phyloP scores from a whole-genome alignment of 257 asterid genomes.

The Nicotiana noctiflora region DNA sequence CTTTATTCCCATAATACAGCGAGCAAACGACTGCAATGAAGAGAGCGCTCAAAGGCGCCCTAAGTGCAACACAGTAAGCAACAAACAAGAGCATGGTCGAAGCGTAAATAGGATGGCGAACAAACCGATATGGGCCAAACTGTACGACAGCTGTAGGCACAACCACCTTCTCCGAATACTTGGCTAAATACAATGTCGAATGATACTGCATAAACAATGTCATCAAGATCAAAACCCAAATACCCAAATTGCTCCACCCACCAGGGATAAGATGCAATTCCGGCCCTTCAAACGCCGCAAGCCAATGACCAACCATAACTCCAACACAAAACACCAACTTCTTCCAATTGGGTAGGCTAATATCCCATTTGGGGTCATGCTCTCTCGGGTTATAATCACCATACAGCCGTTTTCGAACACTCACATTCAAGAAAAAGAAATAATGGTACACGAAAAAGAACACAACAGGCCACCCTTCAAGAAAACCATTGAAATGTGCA shows the following conservation, averaged over 20 bases:
- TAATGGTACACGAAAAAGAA: constrained; percentile 87
- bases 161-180: constrained; percentile 91
- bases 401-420: constrained; percentile 62
- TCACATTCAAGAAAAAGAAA: constrained; percentile 68
- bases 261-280: constrained; percentile 82
- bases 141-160: constrained; percentile 90
- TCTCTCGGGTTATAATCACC: constrained; percentile 67
- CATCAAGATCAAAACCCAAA: constrained; percentile 56
- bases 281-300: constrained; percentile 83
- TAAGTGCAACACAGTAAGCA: constrained; percentile 57
- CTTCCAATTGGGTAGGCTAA: constrained; percentile 60
- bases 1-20: constrained; percentile 70
- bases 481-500: constrained; percentile 92
- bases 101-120: constrained; percentile 91
- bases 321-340: constrained; percentile 57
- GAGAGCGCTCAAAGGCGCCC: constrained; percentile 68
- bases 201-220: constrained; percentile 72
- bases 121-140: constrained; percentile 85
- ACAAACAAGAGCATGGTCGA: constrained; percentile 86
- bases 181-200: constrained; percentile 73
- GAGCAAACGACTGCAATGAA: constrained; percentile 46
- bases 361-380: constrained; percentile 77
- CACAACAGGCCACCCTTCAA: constrained; percentile 94
- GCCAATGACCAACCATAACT: constrained; percentile 68
- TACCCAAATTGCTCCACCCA: constrained; percentile 57